Evolutionary conservation across 139 green algal species (phyloP), one percentile per base, ranked within the genome.

Genomic region (Tetradesmus obliquus): DNA sequence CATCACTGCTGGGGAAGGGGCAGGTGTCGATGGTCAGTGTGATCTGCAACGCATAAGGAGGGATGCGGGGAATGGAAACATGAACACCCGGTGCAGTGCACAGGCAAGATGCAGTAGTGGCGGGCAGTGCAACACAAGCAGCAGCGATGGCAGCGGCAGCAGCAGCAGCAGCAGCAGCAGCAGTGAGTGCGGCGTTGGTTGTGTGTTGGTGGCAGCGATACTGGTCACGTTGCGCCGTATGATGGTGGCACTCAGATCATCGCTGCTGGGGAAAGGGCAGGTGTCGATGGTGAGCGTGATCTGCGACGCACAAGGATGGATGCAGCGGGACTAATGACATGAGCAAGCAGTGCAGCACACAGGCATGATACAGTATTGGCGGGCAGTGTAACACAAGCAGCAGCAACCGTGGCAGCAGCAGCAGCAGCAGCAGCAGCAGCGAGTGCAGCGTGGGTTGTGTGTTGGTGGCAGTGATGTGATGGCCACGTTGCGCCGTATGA

Each of bases 251-350:
- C 9, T 12, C 7, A 88, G 57, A 13, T 7, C 17, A 17, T 3
- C 5, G 22, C 5, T 13, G 9, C 55, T 79, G 57, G 82, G 82
- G 82, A 88, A 88, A 15, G 82, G 82, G 57, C 82, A 88, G 22
- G 55, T 74, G 82, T 88, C 82, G 13, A 20, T 62, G 57, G 82
- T 88, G 5, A 88, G 6, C 60, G 55, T 55, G n/a, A 88, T 74
- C 82, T 83, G 76, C 19, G 6, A 12, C 15, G 6, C 9, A 9
- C 15, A n/a, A 32, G 12, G 5, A 66, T 13, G 57, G 57, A 7
- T 13, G 57, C 69, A 79, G 17, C 4, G 55, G 80, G 45, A 60
- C 20, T 1, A 19, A 9, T 66, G 0, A 66, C 57, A 66, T 7
- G 57, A 13, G 57, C 8, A 7, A 66, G 45, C 7, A 86, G 7